Evolutionary conservation across 2,329 filamentous ascomycete genomes (phyloP), one percentile per base, ranked within the genome.

Genomic region (Ascocoryne sarcoides): DNA sequence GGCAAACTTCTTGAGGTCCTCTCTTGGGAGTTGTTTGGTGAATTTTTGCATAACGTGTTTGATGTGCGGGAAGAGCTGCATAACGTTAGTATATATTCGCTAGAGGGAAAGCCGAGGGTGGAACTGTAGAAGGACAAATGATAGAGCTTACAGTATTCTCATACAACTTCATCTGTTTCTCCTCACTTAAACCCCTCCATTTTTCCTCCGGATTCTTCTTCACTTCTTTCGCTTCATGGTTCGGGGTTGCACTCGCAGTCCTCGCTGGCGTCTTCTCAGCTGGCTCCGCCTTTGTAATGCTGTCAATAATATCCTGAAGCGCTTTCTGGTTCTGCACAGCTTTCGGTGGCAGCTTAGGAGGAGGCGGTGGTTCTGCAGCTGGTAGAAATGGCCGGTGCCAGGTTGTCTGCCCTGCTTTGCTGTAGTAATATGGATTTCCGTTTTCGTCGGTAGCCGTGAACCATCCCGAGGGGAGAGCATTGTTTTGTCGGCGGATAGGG

Each of bases 91-190:
- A 40, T 31, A 26, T 23, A 26, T 9, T 10, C 8, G 2, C 3
- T 10, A 10, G 30, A 4, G 18, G 34, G 7, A 31, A 34, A 3
- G 16, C 14, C 5, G 12, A 37, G n/a, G 2, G 20, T 19, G 16
- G 10, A 32, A 23, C 9, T 16, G 3, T n/a, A 17, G 18, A 28
- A 39, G 5, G 19, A 68, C 12, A 26, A 26, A 26, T n/a, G n/a
- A n/a, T n/a, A n/a, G n/a, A n/a, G n/a, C 84, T 61, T 71, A 93
- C 87, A 37, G 88, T 94, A 58, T 89, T 89, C 62, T 95, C 89
- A 55, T 95, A 96, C 2, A 95, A 71, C 66, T 87, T 95, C 75
- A 88, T 93, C 63, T 92, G 86, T 64, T 95, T 95, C 50, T 95
- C 89, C 51, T 79, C 60, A 1, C 81, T 69, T 21, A 81, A 60